Evolutionary conservation across 306 rosid genomes (phyloP), one percentile per base, ranked within the genome.

Genomic region (Aeschynomene evenia): DNA sequence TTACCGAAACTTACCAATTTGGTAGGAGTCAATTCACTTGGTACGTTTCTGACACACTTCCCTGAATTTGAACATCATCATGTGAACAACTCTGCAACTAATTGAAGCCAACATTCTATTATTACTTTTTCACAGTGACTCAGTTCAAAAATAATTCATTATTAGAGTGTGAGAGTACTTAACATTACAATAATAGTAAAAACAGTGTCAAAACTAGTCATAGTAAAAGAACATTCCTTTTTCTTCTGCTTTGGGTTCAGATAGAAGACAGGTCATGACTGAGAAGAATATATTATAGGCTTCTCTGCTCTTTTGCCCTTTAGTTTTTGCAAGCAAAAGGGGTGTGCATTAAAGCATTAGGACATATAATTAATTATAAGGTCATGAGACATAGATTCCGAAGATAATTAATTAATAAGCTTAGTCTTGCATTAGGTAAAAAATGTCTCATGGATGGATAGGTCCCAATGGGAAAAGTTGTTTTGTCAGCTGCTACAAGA

Each of bases 381-480:
- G 18, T 2, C 18, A 36, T 37, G 50, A 37, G 37, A 20, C 15
- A 61, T 20, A 18, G 31, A 13, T 34, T 24, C 36, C 34, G 15
- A 26, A 2, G 11, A 19, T n/a, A n/a, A n/a, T n/a, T n/a, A n/a
- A n/a, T n/a, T 37, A 20, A 36, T 4, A 34, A 3, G 42, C 40
- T 56, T 13, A 29, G 8, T 28, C 13, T 4, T 56, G 20, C 22
- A 56, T 56, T 42, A 56, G 15, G 33, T 59, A 59, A 29, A 16
- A 36, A 16, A 14, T n/a, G 10, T 36, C 24, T 33, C 46, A 9
- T 59, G 2, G 46, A 16, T 59, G 2, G 46, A 7, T 8, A 40
- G 26, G 34, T 62, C 16, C 49, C 51, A 62, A 37, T 34, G 65
- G 65, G 16, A 34, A 9, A 45, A 72, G 53, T 28, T 51, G 60